Percentiles rank a stretch among this genome's conserved stretches.
Evolutionary conservation across 176 grass and related monocot species (phyloP).

Genomic region (Olyra latifolia): DNA sequence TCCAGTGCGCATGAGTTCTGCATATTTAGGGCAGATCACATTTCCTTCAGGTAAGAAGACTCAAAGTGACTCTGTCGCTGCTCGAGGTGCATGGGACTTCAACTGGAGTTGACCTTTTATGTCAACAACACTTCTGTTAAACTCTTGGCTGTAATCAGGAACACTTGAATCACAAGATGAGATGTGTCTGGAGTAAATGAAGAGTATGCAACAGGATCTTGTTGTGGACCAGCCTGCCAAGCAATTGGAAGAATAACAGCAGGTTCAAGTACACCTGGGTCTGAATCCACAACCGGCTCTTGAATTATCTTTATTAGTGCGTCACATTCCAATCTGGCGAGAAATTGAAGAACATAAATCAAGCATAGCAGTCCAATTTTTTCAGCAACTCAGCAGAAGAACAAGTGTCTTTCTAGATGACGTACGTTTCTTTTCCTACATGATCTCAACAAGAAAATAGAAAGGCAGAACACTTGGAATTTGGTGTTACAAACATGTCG

Average conservation of each 20-base stretch:
- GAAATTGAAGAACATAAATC: conserved; percentile 12
- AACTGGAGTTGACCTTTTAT: conserved; percentile 17
- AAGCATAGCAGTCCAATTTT: conserved; percentile 16
- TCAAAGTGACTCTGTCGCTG: conserved; percentile 14
- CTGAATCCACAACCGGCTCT: conserved; percentile 49
- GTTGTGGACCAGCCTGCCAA: conserved; percentile 14
- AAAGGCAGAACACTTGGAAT: background rate
- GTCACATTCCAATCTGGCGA: conserved; percentile 58
- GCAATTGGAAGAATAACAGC: conserved; percentile 32
- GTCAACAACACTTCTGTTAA: conserved; percentile 33
- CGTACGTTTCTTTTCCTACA: background rate
- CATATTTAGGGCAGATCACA: background rate
- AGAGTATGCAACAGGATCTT: conserved; percentile 23
- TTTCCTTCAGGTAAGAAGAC: background rate
- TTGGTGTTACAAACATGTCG: background rate
- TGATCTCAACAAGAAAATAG: background rate
- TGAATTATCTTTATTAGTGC: conserved; percentile 63
- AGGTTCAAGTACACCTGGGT: conserved; percentile 16
- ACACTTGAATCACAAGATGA: conserved; percentile 8
- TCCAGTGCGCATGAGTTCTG: background rate
- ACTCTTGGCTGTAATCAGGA: background rate
- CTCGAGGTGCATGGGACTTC: conserved; percentile 35
- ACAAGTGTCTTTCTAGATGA: background rate
- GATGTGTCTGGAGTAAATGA: conserved; percentile 27
- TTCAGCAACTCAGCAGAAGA: background rate